A percentile compares a stretch with the other conserved stretches of the same genome.
Conservation (phyloP, 176 grass and related monocot species). For the barley (Hordeum vulgare) region MorexV3_pseudomolecules_assembly NC_058522.1:580046809-580047308, state of each 20-base stretch:
- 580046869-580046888: conserved; percentile 19
- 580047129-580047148: neutral
- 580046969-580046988: conserved; percentile 31
- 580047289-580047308: neutral
- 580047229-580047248: neutral
- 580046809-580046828: conserved; percentile 30
- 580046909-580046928: conserved; percentile 21
- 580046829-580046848: conserved; percentile 8
- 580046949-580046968: conserved; percentile 26
- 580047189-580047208: neutral
- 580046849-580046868: conserved; percentile 40
- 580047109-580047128: conserved; percentile 91
- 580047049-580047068: conserved; percentile 32
- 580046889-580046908: conserved; percentile 9
- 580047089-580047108: conserved; percentile 77
- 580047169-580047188: neutral
- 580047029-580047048: conserved; percentile 64
- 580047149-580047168: neutral
- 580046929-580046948: conserved; percentile 15
- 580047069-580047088: conserved; percentile 86
- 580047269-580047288: neutral
- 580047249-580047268: neutral
- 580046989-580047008: conserved; percentile 80
- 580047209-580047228: neutral
- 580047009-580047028: conserved; percentile 89